phyloP scores from a whole-genome alignment of 1,284 basidiomycete genomes.

The Irpex rosettiformis region DNA sequence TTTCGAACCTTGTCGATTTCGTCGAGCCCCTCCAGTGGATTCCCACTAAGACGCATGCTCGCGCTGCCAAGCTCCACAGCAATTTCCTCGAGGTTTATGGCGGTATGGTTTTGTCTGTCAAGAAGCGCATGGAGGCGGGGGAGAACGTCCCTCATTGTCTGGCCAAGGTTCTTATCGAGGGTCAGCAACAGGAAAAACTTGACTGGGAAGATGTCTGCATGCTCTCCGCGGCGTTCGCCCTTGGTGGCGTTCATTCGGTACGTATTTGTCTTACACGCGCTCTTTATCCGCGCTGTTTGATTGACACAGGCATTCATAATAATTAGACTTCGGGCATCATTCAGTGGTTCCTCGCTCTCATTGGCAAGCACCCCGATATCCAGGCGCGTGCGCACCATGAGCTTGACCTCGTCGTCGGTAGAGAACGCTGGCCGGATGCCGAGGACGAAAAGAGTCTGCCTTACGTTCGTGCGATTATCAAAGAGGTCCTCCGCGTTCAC shows the following conservation, averaged over 20 bases:
- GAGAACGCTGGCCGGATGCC: conserved; percentile 15
- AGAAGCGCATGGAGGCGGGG: conserved; percentile 22
- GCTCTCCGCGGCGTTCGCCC: conserved; percentile 35
- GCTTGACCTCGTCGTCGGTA: conserved; percentile 16
- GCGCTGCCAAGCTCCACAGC: conserved; percentile 33
- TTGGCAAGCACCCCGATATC: conserved; percentile 18
- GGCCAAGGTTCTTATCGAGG: conserved; percentile 36
- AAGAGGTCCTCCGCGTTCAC: conserved; percentile 22
- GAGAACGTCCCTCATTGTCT: conserved; percentile 28
- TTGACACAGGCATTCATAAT: not conserved
- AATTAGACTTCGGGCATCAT: conserved; percentile 19
- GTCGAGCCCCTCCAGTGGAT: conserved; percentile 35
- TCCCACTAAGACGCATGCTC: conserved; percentile 27
- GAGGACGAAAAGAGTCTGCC: conserved; percentile 16
- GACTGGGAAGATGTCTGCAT: conserved; percentile 37
- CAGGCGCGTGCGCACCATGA: conserved; percentile 19
- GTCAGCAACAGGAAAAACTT: conserved; percentile 34
- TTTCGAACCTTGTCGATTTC: conserved; percentile 41
- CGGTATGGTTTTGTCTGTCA: conserved; percentile 22
- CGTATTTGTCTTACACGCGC: conserved; percentile 8
- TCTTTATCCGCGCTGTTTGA: not conserved
- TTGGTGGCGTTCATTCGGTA: conserved; percentile 41
- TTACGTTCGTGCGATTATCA: conserved; percentile 15
- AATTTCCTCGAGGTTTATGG: conserved; percentile 31
- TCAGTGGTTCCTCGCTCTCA: conserved; percentile 21